phyloP scores from a whole-genome alignment of 257 asterid species.

The Capsicum rhomboideum region DNA sequence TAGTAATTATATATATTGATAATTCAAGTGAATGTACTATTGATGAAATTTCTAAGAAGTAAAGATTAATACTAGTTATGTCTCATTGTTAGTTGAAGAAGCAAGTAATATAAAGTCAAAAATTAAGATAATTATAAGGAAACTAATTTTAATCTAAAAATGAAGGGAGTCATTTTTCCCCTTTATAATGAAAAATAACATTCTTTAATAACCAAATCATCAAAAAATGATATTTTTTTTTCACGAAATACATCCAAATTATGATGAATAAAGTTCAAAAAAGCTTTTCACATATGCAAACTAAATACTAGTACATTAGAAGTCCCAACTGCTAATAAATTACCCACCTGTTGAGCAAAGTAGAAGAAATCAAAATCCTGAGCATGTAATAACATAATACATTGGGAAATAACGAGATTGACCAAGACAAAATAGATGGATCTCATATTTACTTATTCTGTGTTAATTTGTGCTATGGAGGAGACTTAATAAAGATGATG shows the following conservation, averaged over 20 bases:
- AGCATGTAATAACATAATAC: slow-evolving; percentile 14
- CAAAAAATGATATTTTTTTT: too few species aligned
- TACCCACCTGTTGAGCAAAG: slow-evolving; percentile 55
- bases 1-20: too few species aligned
- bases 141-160: too few species aligned
- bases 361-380: slow-evolving; percentile 36
- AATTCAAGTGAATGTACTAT: neutral
- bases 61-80: too few species aligned
- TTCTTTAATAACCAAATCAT: too few species aligned
- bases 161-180: too few species aligned
- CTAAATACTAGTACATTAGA: neutral
- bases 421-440: neutral
- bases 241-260: neutral
- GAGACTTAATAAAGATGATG: neutral
- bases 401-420: slow-evolving; percentile 24
- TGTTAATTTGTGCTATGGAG: neutral
- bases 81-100: too few species aligned
- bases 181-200: too few species aligned
- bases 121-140: too few species aligned
- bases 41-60: too few species aligned
- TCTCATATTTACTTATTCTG: neutral
- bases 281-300: too few species aligned
- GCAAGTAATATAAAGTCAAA: too few species aligned
- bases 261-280: neutral
- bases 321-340: neutral